Conservation (phyloP, 164 flowering plant species). For the Cinnamomum chago region DNA sequence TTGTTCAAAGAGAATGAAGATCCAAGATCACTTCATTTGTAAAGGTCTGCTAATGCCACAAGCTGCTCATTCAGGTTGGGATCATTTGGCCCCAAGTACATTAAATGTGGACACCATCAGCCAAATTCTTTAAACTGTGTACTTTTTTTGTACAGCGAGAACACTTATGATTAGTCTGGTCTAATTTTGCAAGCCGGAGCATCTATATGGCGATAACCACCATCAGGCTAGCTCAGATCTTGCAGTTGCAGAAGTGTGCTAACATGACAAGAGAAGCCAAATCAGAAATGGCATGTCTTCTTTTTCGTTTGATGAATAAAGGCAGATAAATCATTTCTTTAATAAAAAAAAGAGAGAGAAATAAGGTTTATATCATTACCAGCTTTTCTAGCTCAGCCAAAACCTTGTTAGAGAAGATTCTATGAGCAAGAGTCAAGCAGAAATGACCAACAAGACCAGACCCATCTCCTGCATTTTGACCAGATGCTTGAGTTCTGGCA, state of each 20-base stretch:
- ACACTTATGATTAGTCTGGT: neutral
- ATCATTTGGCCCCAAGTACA: neutral
- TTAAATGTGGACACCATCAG: neutral
- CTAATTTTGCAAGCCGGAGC: neutral
- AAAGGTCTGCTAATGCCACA: neutral
- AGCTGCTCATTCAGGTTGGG: neutral
- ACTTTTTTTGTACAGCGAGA: neutral
- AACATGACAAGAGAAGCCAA: neutral
- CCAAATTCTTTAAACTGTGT: neutral
- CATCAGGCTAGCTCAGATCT: neutral
- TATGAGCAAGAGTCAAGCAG: constrained; percentile 81
- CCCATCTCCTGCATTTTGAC: constrained; percentile 42
- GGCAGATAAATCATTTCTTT: neutral
- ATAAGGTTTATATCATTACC: constrained; percentile 36
- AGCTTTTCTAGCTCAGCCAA: constrained; percentile 67
- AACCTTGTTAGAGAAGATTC: constrained; percentile 80
- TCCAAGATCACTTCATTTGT: neutral
- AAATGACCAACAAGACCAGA: constrained; percentile 77
- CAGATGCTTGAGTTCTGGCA: constrained; percentile 32
- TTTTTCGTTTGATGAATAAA: neutral
- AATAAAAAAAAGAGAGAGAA: neutral
- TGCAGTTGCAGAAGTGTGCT: neutral
- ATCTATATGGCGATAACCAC: neutral
- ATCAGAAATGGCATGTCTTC: no score
- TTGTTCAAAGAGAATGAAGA: neutral